Base-by-base conservation (phyloP, 495 filamentous ascomycete species). In the Aspergillus coremiiformis region DNA sequence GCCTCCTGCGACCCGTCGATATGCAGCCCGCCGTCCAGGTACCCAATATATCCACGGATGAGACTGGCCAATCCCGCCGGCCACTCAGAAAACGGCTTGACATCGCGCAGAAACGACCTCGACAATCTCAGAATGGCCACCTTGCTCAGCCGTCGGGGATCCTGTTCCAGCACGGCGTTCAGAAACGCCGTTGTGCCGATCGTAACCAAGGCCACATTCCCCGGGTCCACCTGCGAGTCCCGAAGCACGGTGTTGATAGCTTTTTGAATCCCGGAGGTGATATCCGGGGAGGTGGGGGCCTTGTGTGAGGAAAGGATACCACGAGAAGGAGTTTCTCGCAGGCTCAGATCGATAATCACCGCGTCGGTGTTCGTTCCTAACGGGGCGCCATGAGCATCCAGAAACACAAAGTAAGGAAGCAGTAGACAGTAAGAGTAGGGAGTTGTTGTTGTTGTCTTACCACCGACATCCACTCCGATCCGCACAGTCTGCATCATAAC, bases 171-270 rank as follows among this genome's bases (percentile, higher is more conserved):
- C 30, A 84, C 78, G 7, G 81, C 80, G 60, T 84, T 84, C 53
- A 84, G 75, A 61, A 83, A 84, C 57, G 79, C 76, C 0, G 81
- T 84, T 2, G 82, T 85, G 14, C 81, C 81, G 51, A 84, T 79
- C 20, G 78, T 81, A 4, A 84, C 78, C 49, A 72, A 77, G 9
- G 73, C 73, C 14, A 85, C 68, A 22, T 72, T 52, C 1, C 58
- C 56, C 5, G 70, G 59, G 11, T 60, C 53, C 41, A 80, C 66
- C 20, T 44, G 52, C 2, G 72, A 63, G 11, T 69, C 63, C 32
- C 63, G 29, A 46, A 82, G 65, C 50, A 80, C 75, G 26, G 66
- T 61, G 7, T 65, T 63, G 44, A 84, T 74, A 32, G 73, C 74
- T 22, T 57, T 63, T 39, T 74, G 70, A 37, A 85, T 81, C 3